Base-by-base conservation (phyloP, 192 early-diverging fungal genomes). In the Coemansia sp. region DNA sequence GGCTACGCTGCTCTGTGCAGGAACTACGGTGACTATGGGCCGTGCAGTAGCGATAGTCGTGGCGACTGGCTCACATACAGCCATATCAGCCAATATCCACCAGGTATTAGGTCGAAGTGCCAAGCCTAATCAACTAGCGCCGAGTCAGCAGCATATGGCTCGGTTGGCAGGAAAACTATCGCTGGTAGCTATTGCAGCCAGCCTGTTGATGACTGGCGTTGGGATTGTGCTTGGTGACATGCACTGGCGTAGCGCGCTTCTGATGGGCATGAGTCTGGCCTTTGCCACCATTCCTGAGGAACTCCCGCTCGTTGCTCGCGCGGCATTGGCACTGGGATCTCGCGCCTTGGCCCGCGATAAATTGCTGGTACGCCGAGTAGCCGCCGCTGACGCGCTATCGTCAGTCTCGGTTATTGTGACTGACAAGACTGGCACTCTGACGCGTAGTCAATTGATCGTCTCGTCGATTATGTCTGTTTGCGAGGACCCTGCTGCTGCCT, bases 381-480 rank as follows among this genome's bases (percentile, higher is more conserved):
- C 74, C 44, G 89, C 88, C 3, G 87, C 88, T 3, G 90, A 90
- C 47, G 87, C 88, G 3, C 76, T 92, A 7, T 85, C 86, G 12
- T 74, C 83, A 0, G 86, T 90, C 4, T 88, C 87, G 7, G 68
- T 87, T n/a, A 71, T 92, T 27, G 86, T 87, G 4, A 90, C 88
- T 1, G 90, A 92, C 63, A 92, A 92, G 69, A 92, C 90, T 0
- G 90, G 90, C 9, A 92, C 90, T 8, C 70, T 92, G 24, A 92
- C 90, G 0, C 70, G 74, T 43, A 90, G 88, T 65, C 69, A 86
- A 60, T 85, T 91, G 80, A 67, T 74, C 10, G 88, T 89, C 0
- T 69, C 75, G 59, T 74, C 80, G 45, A 64, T 83, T 12, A 24
- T 78, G 35, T 27, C 61, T 3, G 49, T 75, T 13, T 55, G 67